Percentiles rank a stretch among this genome's conserved stretches.
Evolutionary conservation across 2,329 filamentous ascomycete genomes (phyloP).

Genomic region (Aureobasidium sp.): DNA sequence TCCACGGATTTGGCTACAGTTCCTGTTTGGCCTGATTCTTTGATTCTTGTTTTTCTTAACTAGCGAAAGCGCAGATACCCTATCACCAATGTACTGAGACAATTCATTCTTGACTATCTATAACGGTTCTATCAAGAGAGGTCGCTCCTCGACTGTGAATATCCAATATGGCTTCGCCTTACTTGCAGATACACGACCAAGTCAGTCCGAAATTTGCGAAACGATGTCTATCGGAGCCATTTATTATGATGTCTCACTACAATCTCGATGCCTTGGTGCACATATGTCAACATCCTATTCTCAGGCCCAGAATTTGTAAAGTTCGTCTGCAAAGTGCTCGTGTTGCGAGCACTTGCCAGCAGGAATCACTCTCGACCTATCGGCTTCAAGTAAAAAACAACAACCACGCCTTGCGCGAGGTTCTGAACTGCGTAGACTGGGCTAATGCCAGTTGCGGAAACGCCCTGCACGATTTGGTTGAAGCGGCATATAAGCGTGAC

Average conservation of each 20-base stretch:
- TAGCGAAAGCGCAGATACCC: constrained; percentile 4
- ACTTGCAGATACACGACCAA: too few relatives aligned
- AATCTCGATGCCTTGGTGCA: not conserved
- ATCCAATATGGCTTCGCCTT: too few relatives aligned
- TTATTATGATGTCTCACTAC: not conserved
- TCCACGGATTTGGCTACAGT: not conserved
- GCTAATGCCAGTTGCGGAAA: too few relatives aligned
- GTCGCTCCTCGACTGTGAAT: too few relatives aligned
- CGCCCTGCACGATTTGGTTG: not conserved
- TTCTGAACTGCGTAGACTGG: not conserved
- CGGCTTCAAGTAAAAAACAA: not conserved
- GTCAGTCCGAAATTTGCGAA: not conserved
- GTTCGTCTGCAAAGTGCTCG: not conserved
- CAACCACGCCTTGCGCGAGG: not conserved
- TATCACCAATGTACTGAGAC: not conserved
- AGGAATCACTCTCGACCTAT: not conserved
- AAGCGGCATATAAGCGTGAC: too few relatives aligned
- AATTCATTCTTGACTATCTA: not conserved
- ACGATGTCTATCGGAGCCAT: not conserved
- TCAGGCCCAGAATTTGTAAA: not conserved
- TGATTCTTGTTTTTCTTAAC: not conserved
- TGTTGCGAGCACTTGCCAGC: not conserved
- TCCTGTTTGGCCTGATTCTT: not conserved
- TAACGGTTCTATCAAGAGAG: too few relatives aligned
- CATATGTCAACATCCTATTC: not conserved